These are phyloP conservation scores for Clonostachys rosea DNA, from an alignment of 2,329 filamentous ascomycete genomes.

Conservation along the genomic window DNA sequence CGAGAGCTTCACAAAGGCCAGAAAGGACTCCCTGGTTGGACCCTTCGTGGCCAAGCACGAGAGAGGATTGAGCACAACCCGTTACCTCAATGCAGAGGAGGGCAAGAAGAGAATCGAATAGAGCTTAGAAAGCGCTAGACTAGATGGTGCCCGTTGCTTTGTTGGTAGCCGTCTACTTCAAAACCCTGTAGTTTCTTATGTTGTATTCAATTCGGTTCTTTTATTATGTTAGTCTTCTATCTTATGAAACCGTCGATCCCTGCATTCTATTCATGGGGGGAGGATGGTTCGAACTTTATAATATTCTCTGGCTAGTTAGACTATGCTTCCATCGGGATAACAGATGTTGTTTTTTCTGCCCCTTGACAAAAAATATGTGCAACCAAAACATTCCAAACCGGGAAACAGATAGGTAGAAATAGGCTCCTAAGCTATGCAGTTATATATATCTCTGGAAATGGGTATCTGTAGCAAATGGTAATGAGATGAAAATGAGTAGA, in stretches of 20 bases:
- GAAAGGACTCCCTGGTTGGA: constrained; percentile 79
- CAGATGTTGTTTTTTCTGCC: too few relatives aligned
- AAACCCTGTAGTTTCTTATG: neutral
- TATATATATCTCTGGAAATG: constrained; percentile 7
- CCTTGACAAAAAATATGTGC: neutral
- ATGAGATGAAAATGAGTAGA: neutral
- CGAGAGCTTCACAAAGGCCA: constrained; percentile 77
- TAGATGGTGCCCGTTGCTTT: neutral
- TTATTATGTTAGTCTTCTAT: neutral
- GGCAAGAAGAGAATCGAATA: constrained; percentile 98
- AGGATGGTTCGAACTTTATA: too few relatives aligned
- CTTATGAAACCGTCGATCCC: constrained; percentile 2
- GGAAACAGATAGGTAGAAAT: neutral
- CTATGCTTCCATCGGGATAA: too few relatives aligned
- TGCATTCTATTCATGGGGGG: neutral
- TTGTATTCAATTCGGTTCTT: neutral
- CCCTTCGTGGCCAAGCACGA: constrained; percentile 66
- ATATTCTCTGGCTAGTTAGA: too few relatives aligned
- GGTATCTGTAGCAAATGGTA: constrained; percentile 3
- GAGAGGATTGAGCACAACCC: constrained; percentile 75
- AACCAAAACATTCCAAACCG: neutral
- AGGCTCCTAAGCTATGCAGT: neutral
- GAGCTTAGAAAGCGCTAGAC: constrained; percentile 4
- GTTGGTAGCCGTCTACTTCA: neutral
- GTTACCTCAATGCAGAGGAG: constrained; percentile 84